Evolutionary conservation across 2,329 filamentous ascomycete genomes (phyloP).

Genomic region (Sarocladium strictum): DNA sequence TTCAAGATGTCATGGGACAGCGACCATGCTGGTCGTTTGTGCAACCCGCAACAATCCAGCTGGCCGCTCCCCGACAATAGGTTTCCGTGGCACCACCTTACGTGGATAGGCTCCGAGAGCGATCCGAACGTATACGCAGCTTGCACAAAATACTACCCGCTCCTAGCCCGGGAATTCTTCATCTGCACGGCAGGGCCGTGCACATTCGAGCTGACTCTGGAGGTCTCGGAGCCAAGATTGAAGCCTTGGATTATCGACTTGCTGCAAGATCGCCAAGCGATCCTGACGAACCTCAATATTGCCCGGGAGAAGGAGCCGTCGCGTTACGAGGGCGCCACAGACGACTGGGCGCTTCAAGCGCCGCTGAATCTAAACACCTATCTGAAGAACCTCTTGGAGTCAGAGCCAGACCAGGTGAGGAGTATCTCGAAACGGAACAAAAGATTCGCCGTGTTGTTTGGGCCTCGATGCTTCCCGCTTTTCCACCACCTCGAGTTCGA

Average conservation of each 20-base stretch:
- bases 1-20: constrained; percentile 30
- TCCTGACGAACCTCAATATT: constrained; percentile 30
- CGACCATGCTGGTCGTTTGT: constrained; percentile 20
- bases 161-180: constrained; percentile 30
- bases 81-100: constrained; percentile 34
- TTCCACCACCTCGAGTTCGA: constrained; percentile 44
- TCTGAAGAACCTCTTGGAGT: constrained; percentile 41
- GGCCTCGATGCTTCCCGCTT: constrained; percentile 41
- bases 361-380: constrained; percentile 44
- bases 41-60: constrained; percentile 23
- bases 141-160: constrained; percentile 31
- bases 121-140: constrained; percentile 19
- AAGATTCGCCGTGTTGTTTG: constrained; percentile 48
- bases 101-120: constrained; percentile 26
- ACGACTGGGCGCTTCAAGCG: constrained; percentile 34
- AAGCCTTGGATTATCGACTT: constrained; percentile 33
- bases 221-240: constrained; percentile 45
- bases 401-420: constrained; percentile 27
- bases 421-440: constrained; percentile 53
- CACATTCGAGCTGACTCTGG: constrained; percentile 36
- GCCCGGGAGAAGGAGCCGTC: constrained; percentile 39
- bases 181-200: constrained; percentile 37
- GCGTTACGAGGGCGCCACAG: constrained; percentile 38
- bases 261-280: constrained; percentile 39
- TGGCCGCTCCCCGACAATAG: constrained; percentile 29